These are phyloP conservation scores for Xerocomellus intermedius DNA, from an alignment of 768 basidiomycete genomes.

Conservation along the genomic window DNA sequence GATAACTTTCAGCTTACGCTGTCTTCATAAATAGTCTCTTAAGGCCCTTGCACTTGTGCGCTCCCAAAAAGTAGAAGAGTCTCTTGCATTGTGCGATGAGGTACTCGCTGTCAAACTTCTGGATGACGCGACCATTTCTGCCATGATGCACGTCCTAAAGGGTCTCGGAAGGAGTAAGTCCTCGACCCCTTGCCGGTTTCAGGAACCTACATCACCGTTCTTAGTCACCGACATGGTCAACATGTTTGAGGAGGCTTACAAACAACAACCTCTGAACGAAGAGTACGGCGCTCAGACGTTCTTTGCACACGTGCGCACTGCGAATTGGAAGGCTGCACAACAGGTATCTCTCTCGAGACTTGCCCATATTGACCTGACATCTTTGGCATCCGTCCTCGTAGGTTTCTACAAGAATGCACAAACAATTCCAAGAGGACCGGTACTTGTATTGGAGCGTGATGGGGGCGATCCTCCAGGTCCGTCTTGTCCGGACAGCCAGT, in stretches of 20 bases:
- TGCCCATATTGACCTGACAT: conserved; percentile 2
- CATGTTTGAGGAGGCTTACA: conserved; percentile 87
- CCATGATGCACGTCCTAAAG: conserved; percentile 82
- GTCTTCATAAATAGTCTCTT: conserved; percentile 52
- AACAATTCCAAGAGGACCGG: conserved; percentile 77
- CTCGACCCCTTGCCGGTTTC: not conserved
- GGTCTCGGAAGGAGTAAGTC: conserved; percentile 66
- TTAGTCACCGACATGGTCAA: conserved; percentile 74
- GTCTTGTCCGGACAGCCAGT: not conserved
- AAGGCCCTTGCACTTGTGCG: conserved; percentile 85
- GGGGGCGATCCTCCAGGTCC: conserved; percentile 75
- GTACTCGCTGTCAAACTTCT: conserved; percentile 70
- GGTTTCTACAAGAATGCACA: conserved; percentile 81
- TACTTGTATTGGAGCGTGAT: conserved; percentile 85
- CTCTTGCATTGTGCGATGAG: conserved; percentile 75
- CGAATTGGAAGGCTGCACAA: conserved; percentile 85
- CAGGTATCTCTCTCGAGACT: conserved; percentile 46
- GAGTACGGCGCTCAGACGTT: conserved; percentile 83
- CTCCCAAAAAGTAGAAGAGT: conserved; percentile 83
- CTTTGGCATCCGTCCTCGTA: conserved; percentile 25
- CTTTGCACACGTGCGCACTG: conserved; percentile 77
- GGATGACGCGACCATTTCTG: conserved; percentile 69
- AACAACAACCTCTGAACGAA: conserved; percentile 76
- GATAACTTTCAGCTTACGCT: conserved; percentile 3
- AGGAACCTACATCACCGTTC: not conserved